Evolutionary conservation across 208 protist genomes (phyloP), one percentile per base, ranked within the genome.

Genomic region (Eutreptiella sp.): DNA sequence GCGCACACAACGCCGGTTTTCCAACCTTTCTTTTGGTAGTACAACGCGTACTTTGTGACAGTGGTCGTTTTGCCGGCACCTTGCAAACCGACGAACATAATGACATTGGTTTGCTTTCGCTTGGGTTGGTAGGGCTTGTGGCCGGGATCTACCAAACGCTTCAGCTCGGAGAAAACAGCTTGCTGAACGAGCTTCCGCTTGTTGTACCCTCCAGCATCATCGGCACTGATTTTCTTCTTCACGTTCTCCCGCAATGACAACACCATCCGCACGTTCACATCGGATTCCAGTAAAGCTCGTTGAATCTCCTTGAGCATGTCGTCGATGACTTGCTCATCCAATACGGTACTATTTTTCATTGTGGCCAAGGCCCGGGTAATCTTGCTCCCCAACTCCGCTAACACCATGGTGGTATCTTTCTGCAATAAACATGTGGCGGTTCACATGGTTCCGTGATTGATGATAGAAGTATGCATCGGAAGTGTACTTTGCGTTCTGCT

Each of bases 21-120:
- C 66, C 86, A 93, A 4, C 92, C 93, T 62, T 97, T 97, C 19
- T 82, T 76, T 70, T 94, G 75, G 74, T 94, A 96, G 74, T 90
- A 93, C 21, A 87, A 79, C 0, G 88, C 94, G 66, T 94, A 92
- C 73, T 98, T 98, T 39, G 96, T 98, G 62, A 92, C 96, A 11
- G 95, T 97, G 2, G 97, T 99, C 3, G 97, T 99, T 72, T 92
- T 93, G 47, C 89, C 89, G n/a, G 85, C 77, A 33, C 88, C 94
- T 66, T 99, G 97, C 46, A 99, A 82, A 38, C 97, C 97, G 1
- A 99, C 96, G 79, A 99, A 98, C 96, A 99, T 99, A 50, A 99
- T 89, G 11, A 99, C 83, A 70, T 96, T 99, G 3, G 83, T 66
- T 69, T 93, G 90, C 33, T 92, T 90, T 70, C 97, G 97, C 47